phyloP scores from a whole-genome alignment of 371 early-diverging fungal genomes.

The Phascolomyces articulosus region DNA sequence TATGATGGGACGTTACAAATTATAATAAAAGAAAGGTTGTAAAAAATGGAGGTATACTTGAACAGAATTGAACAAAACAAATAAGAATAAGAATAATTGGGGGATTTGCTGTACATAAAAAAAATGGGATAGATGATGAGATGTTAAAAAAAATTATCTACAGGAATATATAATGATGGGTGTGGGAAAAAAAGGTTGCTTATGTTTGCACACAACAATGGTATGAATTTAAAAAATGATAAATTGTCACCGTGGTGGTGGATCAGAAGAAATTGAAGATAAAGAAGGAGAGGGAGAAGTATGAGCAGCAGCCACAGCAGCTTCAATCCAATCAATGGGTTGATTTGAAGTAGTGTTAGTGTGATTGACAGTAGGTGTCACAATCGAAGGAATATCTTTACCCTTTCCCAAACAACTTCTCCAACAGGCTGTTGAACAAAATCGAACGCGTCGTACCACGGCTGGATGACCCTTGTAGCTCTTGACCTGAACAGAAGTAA shows the following conservation, averaged over 20 bases:
- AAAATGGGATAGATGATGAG: too few species aligned
- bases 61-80: not conserved
- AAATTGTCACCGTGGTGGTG: not conserved
- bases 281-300: too few species aligned
- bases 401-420: slow-evolving; percentile 21
- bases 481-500: slow-evolving; percentile 63
- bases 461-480: slow-evolving; percentile 64
- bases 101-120: not conserved
- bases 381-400: slow-evolving; percentile 3
- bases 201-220: too few species aligned
- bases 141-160: slow-evolving; percentile 1
- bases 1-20: not conserved
- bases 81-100: too few species aligned
- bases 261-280: too few species aligned
- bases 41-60: not conserved
- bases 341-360: not conserved
- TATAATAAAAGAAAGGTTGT: not conserved
- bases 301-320: slow-evolving; percentile 6
- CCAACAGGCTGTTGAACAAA: slow-evolving; percentile 60
- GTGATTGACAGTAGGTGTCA: not conserved
- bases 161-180: not conserved
- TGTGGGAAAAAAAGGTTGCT: not conserved
- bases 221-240: not conserved
- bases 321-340: slow-evolving; percentile 10
- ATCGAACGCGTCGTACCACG: slow-evolving; percentile 60